These are phyloP conservation scores for Epichloe elymi DNA, from an alignment of 2,329 filamentous ascomycete species.

Conservation along the genomic window DNA sequence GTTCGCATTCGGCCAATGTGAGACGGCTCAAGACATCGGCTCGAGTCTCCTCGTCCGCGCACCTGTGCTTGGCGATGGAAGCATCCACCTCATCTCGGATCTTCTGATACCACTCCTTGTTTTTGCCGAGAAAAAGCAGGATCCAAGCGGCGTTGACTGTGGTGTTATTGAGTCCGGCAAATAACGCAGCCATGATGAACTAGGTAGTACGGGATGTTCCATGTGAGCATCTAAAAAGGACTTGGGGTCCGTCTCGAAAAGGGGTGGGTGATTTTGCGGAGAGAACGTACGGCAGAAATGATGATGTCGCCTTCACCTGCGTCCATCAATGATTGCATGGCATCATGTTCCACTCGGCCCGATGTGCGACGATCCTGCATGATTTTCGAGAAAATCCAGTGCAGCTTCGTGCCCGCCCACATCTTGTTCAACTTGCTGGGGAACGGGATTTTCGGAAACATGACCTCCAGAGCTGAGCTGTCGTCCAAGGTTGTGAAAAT, in stretches of 20 bases:
- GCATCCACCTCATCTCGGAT: constrained; percentile 33
- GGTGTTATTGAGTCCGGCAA: constrained; percentile 44
- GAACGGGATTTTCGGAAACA: constrained; percentile 40
- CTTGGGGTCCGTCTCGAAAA: no score
- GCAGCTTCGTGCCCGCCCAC: constrained; percentile 32
- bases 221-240: no score
- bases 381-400: constrained; percentile 33
- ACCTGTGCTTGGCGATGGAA: constrained; percentile 29
- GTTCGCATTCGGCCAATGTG: constrained; percentile 40
- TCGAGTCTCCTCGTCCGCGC: constrained; percentile 14
- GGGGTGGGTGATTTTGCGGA: background rate
- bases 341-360: constrained; percentile 31
- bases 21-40: constrained; percentile 28
- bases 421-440: constrained; percentile 27
- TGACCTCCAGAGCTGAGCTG: constrained; percentile 29
- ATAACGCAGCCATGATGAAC: constrained; percentile 40
- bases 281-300: constrained; percentile 26
- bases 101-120: constrained; percentile 31
- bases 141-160: constrained; percentile 42
- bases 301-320: constrained; percentile 29
- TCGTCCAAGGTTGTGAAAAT: constrained; percentile 34
- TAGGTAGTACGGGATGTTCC: constrained; percentile 7
- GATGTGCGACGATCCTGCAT: constrained; percentile 29
- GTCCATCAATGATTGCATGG: constrained; percentile 40
- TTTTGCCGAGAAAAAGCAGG: constrained; percentile 33